Conservation (phyloP, 768 basidiomycete genomes). For the Rhizopogon sp. region DNA sequence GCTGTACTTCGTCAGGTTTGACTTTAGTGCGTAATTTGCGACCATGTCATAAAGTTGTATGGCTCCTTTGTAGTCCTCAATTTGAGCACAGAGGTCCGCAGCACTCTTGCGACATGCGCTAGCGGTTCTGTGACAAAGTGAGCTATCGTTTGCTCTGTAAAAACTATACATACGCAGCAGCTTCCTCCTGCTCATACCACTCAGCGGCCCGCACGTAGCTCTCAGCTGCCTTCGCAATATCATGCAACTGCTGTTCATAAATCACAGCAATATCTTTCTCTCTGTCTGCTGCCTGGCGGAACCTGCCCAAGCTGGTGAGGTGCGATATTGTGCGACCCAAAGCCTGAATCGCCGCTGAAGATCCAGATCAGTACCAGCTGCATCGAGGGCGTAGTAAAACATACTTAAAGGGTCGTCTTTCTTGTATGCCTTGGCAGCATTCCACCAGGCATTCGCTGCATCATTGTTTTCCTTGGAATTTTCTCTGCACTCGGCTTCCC, state of each 20-base stretch:
- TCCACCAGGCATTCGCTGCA: slow-evolving; percentile 99
- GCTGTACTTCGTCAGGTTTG: slow-evolving; percentile 91
- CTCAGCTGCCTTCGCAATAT: slow-evolving; percentile 83
- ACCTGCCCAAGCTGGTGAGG: slow-evolving; percentile 80
- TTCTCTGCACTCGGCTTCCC: slow-evolving; percentile 93
- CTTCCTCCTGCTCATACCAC: slow-evolving; percentile 98
- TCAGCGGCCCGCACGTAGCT: slow-evolving; percentile 90
- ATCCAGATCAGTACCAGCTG: slow-evolving; percentile 9
- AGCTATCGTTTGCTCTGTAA: not conserved
- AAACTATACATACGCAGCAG: slow-evolving; percentile 71
- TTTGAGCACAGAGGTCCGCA: slow-evolving; percentile 88
- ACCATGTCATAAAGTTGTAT: slow-evolving; percentile 89
- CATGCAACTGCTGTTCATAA: slow-evolving; percentile 76
- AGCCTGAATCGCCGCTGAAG: slow-evolving; percentile 82
- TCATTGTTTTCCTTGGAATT: slow-evolving; percentile 85
- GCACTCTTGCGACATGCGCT: slow-evolving; percentile 96
- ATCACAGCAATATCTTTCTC: slow-evolving; percentile 97
- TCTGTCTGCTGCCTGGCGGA: slow-evolving; percentile 95
- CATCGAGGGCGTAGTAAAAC: slow-evolving; percentile 20
- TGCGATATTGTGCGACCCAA: slow-evolving; percentile 79
- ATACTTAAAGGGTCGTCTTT: slow-evolving; percentile 78
- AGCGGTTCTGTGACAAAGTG: slow-evolving; percentile 61
- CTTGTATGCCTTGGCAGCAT: slow-evolving; percentile 95
- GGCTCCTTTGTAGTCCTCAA: slow-evolving; percentile 81
- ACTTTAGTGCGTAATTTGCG: slow-evolving; percentile 74